phyloP scores from a whole-genome alignment of 768 basidiomycete genomes.

The Hygrocybe punicea region DNA sequence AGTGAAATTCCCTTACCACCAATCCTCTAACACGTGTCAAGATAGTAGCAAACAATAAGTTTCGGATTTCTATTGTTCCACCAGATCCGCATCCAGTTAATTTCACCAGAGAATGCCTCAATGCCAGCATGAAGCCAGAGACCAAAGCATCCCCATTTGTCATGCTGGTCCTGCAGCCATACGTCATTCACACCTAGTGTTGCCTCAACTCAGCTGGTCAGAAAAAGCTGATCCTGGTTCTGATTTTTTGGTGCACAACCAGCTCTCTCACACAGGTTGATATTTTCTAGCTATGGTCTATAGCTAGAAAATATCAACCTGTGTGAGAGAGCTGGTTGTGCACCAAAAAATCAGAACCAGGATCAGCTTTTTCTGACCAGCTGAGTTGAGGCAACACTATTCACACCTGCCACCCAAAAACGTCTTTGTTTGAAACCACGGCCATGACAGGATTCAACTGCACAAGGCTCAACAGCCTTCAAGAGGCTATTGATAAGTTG shows the following conservation, averaged over 20 bases:
- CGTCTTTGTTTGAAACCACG: conserved; percentile 16
- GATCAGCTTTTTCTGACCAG: no score
- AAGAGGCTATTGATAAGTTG: conserved; percentile 4
- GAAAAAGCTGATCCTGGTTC: no score
- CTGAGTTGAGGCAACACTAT: no score
- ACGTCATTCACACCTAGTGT: conserved; percentile 36
- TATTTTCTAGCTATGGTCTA: no score
- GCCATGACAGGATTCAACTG: conserved; percentile 3
- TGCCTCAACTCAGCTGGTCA: no score
- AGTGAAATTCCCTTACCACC: no score
- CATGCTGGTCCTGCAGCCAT: conserved; percentile 36
- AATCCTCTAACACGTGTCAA: conserved; percentile 12
- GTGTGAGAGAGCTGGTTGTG: no score
- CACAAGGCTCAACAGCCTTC: conserved; percentile 12
- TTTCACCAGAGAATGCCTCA: conserved; percentile 28
- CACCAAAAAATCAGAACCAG: no score
- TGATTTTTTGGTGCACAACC: no score
- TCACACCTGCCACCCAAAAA: conserved; percentile 34
- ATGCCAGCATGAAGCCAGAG: conserved; percentile 31
- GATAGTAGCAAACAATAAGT: conserved; percentile 18
- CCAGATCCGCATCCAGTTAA: conserved; percentile 34
- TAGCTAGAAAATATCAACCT: no score
- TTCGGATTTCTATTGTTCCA: conserved; percentile 27
- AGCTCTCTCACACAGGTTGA: no score
- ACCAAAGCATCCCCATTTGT: conserved; percentile 38